Percentiles rank a stretch among this genome's conserved stretches.
These are phyloP conservation scores for Rhizophora apiculata DNA, from an alignment of 345 rosid species.

Conservation along the genomic window DNA sequence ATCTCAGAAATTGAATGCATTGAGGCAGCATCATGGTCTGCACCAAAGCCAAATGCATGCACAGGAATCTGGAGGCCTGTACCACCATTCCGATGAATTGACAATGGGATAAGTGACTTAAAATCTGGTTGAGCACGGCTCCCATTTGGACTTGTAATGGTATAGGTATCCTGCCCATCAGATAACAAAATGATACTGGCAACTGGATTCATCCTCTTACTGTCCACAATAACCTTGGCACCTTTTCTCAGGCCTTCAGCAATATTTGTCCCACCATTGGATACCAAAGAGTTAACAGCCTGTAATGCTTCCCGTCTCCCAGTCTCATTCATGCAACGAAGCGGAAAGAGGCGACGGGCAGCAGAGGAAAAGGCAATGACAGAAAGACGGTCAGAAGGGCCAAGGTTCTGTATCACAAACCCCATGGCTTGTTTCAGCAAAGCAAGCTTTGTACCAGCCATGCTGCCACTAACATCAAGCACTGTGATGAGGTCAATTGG, in stretches of 20 bases:
- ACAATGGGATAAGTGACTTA: constrained; percentile 49
- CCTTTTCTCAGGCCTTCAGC: constrained; percentile 42
- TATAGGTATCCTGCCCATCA: constrained; percentile 40
- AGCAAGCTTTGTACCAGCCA: constrained; percentile 38
- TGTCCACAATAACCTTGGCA: constrained; percentile 33
- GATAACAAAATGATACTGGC: constrained; percentile 36
- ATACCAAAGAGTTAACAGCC: constrained; percentile 31
- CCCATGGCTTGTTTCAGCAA: constrained; percentile 42
- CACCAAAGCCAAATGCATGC: constrained; percentile 87
- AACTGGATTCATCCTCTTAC: constrained; percentile 30
- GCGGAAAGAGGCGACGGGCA: constrained; percentile 33
- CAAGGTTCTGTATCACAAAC: constrained; percentile 38
- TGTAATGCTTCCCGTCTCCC: constrained; percentile 33
- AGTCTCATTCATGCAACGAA: constrained; percentile 29
- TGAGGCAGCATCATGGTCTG: constrained; percentile 81
- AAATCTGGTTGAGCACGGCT: constrained; percentile 34
- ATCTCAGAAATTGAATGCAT: constrained; percentile 94
- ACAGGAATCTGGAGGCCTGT: constrained; percentile 69
- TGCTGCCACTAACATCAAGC: constrained; percentile 44
- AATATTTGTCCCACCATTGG: constrained; percentile 42
- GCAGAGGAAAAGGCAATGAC: constrained; percentile 39
- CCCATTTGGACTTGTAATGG: constrained; percentile 19
- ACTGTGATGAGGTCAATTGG: constrained; percentile 41
- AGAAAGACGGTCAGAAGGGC: constrained; percentile 37
- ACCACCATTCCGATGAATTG: constrained; percentile 24